phyloP scores from a whole-genome alignment of 2,329 filamentous ascomycete species.

The Xylariaceae sp. region DNA sequence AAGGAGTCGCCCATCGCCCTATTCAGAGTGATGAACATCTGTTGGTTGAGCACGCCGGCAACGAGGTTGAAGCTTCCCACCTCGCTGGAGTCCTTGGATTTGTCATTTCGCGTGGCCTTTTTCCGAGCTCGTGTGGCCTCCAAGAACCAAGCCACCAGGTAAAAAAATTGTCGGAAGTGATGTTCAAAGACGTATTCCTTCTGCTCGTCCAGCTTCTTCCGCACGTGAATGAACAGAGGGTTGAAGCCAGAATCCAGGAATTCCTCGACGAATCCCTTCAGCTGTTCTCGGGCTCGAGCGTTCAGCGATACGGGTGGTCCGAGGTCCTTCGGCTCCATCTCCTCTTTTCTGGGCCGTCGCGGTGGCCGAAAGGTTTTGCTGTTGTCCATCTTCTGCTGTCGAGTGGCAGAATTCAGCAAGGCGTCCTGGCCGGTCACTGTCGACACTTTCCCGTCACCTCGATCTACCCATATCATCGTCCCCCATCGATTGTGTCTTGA shows the following conservation, averaged over 20 bases:
- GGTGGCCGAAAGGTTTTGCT: slow-evolving; percentile 87
- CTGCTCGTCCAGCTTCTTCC: slow-evolving; percentile 86
- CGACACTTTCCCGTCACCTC: slow-evolving; percentile 74
- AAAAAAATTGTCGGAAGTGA: slow-evolving; percentile 83
- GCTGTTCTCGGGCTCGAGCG: slow-evolving; percentile 62
- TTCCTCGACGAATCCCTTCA: slow-evolving; percentile 80
- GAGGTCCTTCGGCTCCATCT: slow-evolving; percentile 65
- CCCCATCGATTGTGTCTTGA: slow-evolving; percentile 91
- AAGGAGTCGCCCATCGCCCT: slow-evolving; percentile 70
- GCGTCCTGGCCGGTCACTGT: slow-evolving; percentile 86
- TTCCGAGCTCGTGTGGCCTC: slow-evolving; percentile 72
- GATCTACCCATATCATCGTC: slow-evolving; percentile 94
- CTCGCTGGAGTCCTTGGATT: slow-evolving; percentile 37
- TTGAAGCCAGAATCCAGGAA: slow-evolving; percentile 96
- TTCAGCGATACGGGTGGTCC: slow-evolving; percentile 66
- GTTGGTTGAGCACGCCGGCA: slow-evolving; percentile 84
- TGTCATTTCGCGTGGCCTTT: slow-evolving; percentile 42
- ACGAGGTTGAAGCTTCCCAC: slow-evolving; percentile 78
- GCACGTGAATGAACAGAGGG: slow-evolving; percentile 74
- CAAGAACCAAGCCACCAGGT: slow-evolving; percentile 86
- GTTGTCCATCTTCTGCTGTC: slow-evolving; percentile 81
- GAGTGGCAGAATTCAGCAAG: slow-evolving; percentile 62
- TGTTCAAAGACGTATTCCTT: slow-evolving; percentile 70
- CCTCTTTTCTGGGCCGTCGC: slow-evolving; percentile 51
- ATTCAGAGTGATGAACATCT: slow-evolving; percentile 87